Base-by-base conservation (phyloP, 192 early-diverging fungal species). In the Dimargaris xerosporica region DNA sequence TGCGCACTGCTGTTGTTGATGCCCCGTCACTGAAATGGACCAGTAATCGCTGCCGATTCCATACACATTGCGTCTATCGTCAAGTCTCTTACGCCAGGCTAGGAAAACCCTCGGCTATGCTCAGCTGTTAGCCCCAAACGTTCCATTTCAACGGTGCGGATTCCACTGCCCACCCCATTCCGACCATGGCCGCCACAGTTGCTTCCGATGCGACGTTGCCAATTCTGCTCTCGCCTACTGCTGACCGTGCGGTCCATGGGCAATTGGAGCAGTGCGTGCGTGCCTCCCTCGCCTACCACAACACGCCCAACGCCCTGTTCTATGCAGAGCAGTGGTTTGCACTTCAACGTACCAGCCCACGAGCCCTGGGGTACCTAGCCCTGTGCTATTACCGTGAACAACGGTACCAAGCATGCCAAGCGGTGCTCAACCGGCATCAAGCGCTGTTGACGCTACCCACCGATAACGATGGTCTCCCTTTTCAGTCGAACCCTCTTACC, bases 241-340 rank as follows among this genome's bases (percentile, higher is more conserved):
- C 34, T 39, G 34, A 39, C 34, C 34, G 34, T 5, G 34, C 34
- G 7, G 34, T 60, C 7, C 42, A 60, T 39, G 3, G 31, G n/a
- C 23, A 41, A 39, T 34, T 60, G 39, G 58, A 41, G 23, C 41
- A 21, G 11, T 60, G 43, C 25, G 41, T 60, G 17, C 15, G n/a
- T 11, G 34, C 58, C 4, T 60, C 58, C n/a, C 42, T 17, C 7
- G 34, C 31, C n/a, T 43, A 44, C 21, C 39, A 43, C 23, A 30
- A 42, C 28, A 16, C 15, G 5, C 16, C 13, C 39, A 60, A 60
- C 26, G 58, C 58, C 41, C 42, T 60, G 34, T 60, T 60, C 26
- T 60, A 23, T 39, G 58, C 58, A 11, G 58, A 60, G 39, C 58
- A 60, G 42, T 60, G 58, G 58, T 60, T 60, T 21, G 58, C 58